These are phyloP conservation scores for Candolleomyces efflorescens DNA, from an alignment of 768 basidiomycete genomes.

Conservation along the genomic window DNA sequence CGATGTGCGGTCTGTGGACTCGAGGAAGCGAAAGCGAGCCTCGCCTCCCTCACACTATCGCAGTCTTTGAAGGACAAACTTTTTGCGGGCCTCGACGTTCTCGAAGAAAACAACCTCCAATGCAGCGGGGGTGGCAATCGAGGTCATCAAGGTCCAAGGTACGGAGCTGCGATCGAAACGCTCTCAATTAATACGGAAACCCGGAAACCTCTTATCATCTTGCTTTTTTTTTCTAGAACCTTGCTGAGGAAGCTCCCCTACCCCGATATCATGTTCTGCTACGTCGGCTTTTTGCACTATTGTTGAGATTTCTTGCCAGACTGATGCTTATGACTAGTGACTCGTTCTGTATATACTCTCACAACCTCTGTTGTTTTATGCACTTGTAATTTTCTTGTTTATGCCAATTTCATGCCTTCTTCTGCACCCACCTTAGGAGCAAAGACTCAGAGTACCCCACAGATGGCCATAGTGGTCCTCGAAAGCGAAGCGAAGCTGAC, in stretches of 20 bases:
- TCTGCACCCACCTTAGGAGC: slow-evolving; percentile 79
- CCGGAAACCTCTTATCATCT: not conserved
- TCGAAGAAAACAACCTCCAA: slow-evolving; percentile 71
- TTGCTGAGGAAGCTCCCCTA: not conserved
- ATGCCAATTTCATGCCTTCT: slow-evolving; percentile 30
- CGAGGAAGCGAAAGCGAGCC: slow-evolving; percentile 60
- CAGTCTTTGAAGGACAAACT: slow-evolving; percentile 87
- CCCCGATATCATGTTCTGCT: not conserved
- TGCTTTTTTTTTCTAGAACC: slow-evolving; percentile 10
- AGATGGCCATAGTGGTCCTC: slow-evolving; percentile 47
- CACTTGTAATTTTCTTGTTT: too few relatives aligned
- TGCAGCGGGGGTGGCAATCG: slow-evolving; percentile 69
- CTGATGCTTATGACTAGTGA: too few relatives aligned
- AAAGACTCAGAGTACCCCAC: slow-evolving; percentile 58
- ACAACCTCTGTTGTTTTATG: too few relatives aligned
- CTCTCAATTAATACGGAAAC: slow-evolving; percentile 7
- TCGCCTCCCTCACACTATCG: too few relatives aligned
- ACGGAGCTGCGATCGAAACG: slow-evolving; percentile 33
- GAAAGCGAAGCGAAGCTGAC: slow-evolving; percentile 54
- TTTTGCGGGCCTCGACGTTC: slow-evolving; percentile 82
- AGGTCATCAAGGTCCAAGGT: slow-evolving; percentile 78
- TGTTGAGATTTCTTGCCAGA: too few relatives aligned
- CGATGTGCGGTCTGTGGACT: slow-evolving; percentile 40
- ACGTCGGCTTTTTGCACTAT: not conserved
- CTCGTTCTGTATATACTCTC: too few relatives aligned